Evolutionary conservation across 805 yeast genomes (phyloP).

Genomic region (Scheffersomyces stipitis): DNA sequence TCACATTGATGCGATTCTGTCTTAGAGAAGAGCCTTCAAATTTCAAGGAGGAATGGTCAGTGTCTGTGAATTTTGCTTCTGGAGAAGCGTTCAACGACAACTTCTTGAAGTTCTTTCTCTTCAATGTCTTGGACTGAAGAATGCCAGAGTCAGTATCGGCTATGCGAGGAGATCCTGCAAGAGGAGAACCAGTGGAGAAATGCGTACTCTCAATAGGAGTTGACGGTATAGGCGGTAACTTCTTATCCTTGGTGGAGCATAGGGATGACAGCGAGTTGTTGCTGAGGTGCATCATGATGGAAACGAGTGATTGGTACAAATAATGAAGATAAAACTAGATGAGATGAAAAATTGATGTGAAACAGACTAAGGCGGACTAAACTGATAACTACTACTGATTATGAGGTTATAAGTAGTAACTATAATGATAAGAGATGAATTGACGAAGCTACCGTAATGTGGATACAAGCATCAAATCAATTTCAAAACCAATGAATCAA

Average conservation of each 20-base stretch:
- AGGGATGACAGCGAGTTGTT: conserved; percentile 21
- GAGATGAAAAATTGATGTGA: no score
- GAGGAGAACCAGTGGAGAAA: no score
- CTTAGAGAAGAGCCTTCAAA: conserved; percentile 12
- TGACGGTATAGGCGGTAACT: conserved; percentile 40
- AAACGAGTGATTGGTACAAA: not conserved
- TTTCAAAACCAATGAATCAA: no score
- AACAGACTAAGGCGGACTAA: no score
- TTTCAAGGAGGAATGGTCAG: not conserved
- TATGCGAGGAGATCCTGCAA: not conserved
- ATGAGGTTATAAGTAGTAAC: no score
- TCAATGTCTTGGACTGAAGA: conserved; percentile 34
- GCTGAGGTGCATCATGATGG: conserved; percentile 15
- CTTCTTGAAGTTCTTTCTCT: conserved; percentile 41
- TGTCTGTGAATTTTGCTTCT: conserved; percentile 2
- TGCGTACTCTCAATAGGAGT: not conserved
- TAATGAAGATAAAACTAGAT: no score
- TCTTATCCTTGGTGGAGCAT: conserved; percentile 28
- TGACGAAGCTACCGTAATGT: no score
- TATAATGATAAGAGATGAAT: no score
- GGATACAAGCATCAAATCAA: no score
- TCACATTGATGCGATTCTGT: conserved; percentile 18
- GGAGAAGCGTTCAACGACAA: conserved; percentile 23
- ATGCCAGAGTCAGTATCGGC: conserved; percentile 8
- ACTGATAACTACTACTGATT: no score